phyloP scores from a whole-genome alignment of 1,284 basidiomycete species.

The Fomitopsis pinicola region DNA sequence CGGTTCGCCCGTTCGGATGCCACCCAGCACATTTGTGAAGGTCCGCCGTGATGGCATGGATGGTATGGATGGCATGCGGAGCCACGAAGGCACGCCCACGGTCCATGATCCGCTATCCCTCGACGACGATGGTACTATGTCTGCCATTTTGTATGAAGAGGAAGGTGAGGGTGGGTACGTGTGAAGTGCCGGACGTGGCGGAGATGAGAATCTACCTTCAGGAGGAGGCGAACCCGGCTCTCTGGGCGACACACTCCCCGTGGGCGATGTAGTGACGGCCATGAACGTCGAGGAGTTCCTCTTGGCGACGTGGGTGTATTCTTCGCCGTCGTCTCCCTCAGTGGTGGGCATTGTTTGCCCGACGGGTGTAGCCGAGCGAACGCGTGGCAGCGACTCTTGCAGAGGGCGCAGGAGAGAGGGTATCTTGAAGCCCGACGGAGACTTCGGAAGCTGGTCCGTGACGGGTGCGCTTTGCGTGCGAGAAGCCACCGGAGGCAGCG shows the following conservation, averaged over 20 bases:
- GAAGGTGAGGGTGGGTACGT: slow-evolving; percentile 75
- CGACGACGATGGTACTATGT: slow-evolving; percentile 28
- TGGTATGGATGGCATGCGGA: slow-evolving; percentile 40
- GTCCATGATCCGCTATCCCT: slow-evolving; percentile 43
- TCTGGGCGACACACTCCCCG: slow-evolving; percentile 13
- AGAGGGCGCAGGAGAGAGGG: slow-evolving; percentile 61
- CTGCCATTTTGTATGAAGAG: slow-evolving; percentile 38
- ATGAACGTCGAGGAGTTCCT: slow-evolving; percentile 54
- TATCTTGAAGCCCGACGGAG: slow-evolving; percentile 48
- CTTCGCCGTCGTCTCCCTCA: slow-evolving; percentile 45
- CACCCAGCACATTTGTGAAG: slow-evolving; percentile 17
- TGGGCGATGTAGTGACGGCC: slow-evolving; percentile 44
- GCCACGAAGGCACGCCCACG: slow-evolving; percentile 34
- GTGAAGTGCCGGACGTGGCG: slow-evolving; percentile 35
- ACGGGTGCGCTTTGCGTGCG: slow-evolving; percentile 31
- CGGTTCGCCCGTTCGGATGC: slow-evolving; percentile 14
- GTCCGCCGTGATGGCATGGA: slow-evolving; percentile 52
- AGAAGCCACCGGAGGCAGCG: slow-evolving; percentile 28
- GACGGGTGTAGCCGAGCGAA: slow-evolving; percentile 15
- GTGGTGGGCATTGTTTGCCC: slow-evolving; percentile 17
- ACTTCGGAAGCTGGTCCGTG: slow-evolving; percentile 10
- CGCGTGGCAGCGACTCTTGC: slow-evolving; percentile 44
- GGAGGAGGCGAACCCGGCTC: slow-evolving; percentile 18
- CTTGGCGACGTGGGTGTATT: slow-evolving; percentile 66
- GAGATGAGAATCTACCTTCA: slow-evolving; percentile 13